These are phyloP conservation scores for Scheffersomyces parashehatae DNA, from an alignment of 1,139 yeast species.

Conservation along the genomic window DNA sequence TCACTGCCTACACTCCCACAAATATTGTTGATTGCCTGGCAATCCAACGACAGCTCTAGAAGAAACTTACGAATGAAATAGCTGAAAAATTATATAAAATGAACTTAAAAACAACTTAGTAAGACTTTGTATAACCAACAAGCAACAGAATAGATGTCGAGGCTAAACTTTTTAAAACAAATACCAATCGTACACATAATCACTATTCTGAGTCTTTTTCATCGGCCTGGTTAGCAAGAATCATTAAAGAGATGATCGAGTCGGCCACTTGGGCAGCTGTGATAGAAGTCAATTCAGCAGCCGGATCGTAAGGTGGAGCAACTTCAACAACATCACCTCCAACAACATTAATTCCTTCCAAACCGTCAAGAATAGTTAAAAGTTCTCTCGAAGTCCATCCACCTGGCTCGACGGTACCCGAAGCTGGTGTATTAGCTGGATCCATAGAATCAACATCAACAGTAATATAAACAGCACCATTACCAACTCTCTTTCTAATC, in stretches of 20 bases:
- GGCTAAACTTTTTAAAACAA: too few relatives aligned
- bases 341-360: conserved; percentile 13
- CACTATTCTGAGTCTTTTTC: background rate
- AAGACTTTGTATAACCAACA: too few relatives aligned
- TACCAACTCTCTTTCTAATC: conserved; percentile 12
- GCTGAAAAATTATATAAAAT: too few relatives aligned
- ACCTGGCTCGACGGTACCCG: conserved; percentile 17
- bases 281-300: conserved; percentile 12
- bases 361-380: conserved; percentile 12
- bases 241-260: conserved; percentile 11
- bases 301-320: conserved; percentile 13
- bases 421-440: conserved; percentile 13
- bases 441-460: conserved; percentile 16
- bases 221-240: conserved; percentile 6
- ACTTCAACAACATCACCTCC: conserved; percentile 17
- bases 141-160: too few relatives aligned
- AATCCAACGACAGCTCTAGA: too few relatives aligned
- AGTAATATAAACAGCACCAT: conserved; percentile 11
- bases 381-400: conserved; percentile 16
- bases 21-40: too few relatives aligned
- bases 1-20: too few relatives aligned
- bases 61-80: too few relatives aligned
- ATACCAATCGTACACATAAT: too few relatives aligned
- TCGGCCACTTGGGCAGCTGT: conserved; percentile 12
- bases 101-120: too few relatives aligned